Percentiles rank a stretch among this genome's conserved stretches.
Conservation (phyloP, 208 protist genomes). For the Acanthamoeba sp. region DNA sequence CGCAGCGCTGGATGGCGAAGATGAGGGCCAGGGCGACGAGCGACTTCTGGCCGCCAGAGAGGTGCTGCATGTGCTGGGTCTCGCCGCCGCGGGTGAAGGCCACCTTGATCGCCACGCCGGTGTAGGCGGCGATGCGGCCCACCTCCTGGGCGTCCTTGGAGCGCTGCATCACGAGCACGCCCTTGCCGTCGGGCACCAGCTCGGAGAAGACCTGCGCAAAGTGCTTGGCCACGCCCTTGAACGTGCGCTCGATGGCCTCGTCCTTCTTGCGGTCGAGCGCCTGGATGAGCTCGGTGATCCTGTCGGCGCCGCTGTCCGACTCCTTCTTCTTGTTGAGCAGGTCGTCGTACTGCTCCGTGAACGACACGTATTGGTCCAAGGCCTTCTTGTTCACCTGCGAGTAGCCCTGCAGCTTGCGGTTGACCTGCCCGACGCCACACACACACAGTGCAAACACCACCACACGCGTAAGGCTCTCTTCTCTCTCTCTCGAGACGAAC, state of each 20-base stretch:
- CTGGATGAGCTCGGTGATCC: conserved; percentile 96
- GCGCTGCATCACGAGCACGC: conserved; percentile 86
- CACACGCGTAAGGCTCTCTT: too few relatives aligned
- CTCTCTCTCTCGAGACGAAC: too few relatives aligned
- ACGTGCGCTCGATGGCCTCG: conserved; percentile 96
- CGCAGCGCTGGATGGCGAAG: conserved; percentile 99
- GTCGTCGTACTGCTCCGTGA: conserved; percentile 93
- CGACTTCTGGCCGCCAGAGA: conserved; percentile 98
- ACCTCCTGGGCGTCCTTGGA: conserved; percentile 37
- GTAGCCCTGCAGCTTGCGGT: conserved; percentile 93
- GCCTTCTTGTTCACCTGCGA: conserved; percentile 99
- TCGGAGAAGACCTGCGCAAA: conserved; percentile 98
- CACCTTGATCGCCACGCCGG: conserved; percentile 94
- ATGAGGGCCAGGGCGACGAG: conserved; percentile 99
- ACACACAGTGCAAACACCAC: too few relatives aligned
- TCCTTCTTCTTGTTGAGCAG: conserved; percentile 91
- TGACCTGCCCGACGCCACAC: neutral
- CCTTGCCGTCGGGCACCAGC: conserved; percentile 95
- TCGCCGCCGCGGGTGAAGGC: conserved; percentile 81
- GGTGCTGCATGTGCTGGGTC: conserved; percentile 91
- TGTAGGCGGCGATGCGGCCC: conserved; percentile 84
- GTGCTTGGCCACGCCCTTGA: conserved; percentile 96
- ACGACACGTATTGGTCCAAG: conserved; percentile 96
- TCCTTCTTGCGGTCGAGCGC: conserved; percentile 97
- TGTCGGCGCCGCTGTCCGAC: conserved; percentile 90